These are phyloP conservation scores for Helianthus tuberosus DNA, from an alignment of 129 eudicot genomes.

Conservation along the genomic window DNA sequence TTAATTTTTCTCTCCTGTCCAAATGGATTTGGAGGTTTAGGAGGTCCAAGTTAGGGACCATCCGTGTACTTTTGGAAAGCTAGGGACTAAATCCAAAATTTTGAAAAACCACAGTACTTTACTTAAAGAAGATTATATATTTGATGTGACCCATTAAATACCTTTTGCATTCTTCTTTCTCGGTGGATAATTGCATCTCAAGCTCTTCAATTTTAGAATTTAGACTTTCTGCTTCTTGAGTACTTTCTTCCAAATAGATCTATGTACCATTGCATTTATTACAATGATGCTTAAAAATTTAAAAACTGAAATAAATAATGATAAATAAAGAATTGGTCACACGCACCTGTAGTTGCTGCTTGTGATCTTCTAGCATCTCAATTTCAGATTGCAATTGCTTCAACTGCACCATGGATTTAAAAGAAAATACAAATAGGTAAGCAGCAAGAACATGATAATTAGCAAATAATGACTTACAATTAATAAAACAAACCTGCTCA, in stretches of 20 bases:
- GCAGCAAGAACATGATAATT: background rate
- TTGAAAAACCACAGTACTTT: too few relatives aligned
- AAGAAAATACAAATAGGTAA: conserved; percentile 15
- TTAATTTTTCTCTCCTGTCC: too few relatives aligned
- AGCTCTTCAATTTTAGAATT: conserved; percentile 64
- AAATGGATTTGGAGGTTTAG: too few relatives aligned
- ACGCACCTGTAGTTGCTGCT: conserved; percentile 60
- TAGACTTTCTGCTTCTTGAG: conserved; percentile 60
- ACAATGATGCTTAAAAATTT: background rate
- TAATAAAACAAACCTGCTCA: conserved; percentile 51
- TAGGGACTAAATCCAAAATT: too few relatives aligned
- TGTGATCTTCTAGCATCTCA: conserved; percentile 55
- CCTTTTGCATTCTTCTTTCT: conserved; percentile 81
- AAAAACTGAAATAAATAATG: background rate
- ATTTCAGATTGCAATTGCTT: conserved; percentile 57
- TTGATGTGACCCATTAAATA: conserved; percentile 15
- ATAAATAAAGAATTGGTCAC: too few relatives aligned
- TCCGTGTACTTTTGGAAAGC: background rate
- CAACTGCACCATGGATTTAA: conserved; percentile 48
- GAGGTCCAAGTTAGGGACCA: too few relatives aligned
- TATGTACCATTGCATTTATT: conserved; percentile 31
- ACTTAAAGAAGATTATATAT: too few relatives aligned
- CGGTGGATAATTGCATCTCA: conserved; percentile 60
- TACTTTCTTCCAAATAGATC: conserved; percentile 64
- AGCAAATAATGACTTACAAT: background rate